These are phyloP conservation scores for Ceratocystis diversiconidia DNA, from an alignment of 2,329 filamentous ascomycete species.

Conservation along the genomic window DNA sequence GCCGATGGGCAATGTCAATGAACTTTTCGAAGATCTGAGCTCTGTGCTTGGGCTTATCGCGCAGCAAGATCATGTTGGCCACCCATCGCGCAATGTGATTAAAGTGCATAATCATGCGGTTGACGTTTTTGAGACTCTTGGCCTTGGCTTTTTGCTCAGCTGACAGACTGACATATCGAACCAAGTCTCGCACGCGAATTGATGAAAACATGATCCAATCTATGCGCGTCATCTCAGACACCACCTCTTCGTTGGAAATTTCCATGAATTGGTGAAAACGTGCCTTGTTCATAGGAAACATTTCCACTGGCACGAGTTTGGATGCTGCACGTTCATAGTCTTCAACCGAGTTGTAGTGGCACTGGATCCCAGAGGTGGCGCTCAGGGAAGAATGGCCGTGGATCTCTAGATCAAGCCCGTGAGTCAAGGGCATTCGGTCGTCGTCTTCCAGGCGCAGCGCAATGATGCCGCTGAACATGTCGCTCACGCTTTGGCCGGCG, in stretches of 20 bases:
- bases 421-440: constrained; percentile 7
- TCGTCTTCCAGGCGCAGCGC: constrained; percentile 37
- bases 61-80: constrained; percentile 68
- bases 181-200: constrained; percentile 81
- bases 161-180: constrained; percentile 75
- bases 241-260: constrained; percentile 68
- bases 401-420: constrained; percentile 20
- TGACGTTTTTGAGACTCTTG: constrained; percentile 69
- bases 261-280: constrained; percentile 89
- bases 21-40: constrained; percentile 88
- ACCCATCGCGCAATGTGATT: constrained; percentile 76
- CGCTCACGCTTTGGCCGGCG: constrained; percentile 27
- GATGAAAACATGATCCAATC: constrained; percentile 98
- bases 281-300: constrained; percentile 60
- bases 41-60: constrained; percentile 91
- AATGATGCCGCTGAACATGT: constrained; percentile 32
- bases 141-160: constrained; percentile 57
- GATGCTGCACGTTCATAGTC: constrained; percentile 69
- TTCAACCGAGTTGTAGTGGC: constrained; percentile 52
- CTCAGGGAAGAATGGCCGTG: constrained; percentile 15
- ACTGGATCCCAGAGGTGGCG: constrained; percentile 15
- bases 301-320: constrained; percentile 54
- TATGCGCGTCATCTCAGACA: constrained; percentile 82
- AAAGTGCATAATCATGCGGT: constrained; percentile 87
- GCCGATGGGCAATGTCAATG: constrained; percentile 74